phyloP scores from a whole-genome alignment of 169 alveolate genomes.

The Plasmodium berghei region DNA sequence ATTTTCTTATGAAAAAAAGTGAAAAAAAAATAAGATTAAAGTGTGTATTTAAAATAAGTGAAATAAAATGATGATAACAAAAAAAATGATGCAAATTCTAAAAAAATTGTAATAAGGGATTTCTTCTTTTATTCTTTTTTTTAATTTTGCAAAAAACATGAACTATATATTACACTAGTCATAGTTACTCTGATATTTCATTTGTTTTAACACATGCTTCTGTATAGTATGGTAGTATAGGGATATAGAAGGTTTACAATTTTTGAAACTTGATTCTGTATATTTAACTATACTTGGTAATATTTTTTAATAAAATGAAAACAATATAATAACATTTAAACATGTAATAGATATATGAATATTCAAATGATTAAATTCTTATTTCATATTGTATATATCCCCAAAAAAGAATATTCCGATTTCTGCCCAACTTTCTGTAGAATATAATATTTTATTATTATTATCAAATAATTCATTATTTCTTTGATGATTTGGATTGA shows the following conservation, averaged over 20 bases:
- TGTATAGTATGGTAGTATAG: not conserved
- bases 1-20: too few relatives aligned
- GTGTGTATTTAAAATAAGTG: not conserved
- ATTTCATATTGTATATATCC: not conserved
- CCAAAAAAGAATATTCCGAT: conserved; percentile 71
- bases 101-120: conserved; percentile 27
- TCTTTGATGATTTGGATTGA: not conserved
- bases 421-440: conserved; percentile 73
- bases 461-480: conserved; percentile 34
- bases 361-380: too few relatives aligned
- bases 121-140: conserved; percentile 58
- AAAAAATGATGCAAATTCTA: conserved; percentile 58
- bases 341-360: too few relatives aligned
- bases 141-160: conserved; percentile 24
- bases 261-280: not conserved
- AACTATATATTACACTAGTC: conserved; percentile 33
- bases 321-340: too few relatives aligned
- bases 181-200: conserved; percentile 79
- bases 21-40: not conserved
- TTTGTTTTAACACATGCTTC: not conserved
- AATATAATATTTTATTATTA: conserved; percentile 31
- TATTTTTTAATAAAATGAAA: too few relatives aligned
- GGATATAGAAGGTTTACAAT: not conserved
- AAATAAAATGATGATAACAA: conserved; percentile 70
- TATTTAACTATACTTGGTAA: too few relatives aligned